These are phyloP conservation scores for Craterostigma plantagineum DNA, from an alignment of 257 asterid species.

Conservation along the genomic window DNA sequence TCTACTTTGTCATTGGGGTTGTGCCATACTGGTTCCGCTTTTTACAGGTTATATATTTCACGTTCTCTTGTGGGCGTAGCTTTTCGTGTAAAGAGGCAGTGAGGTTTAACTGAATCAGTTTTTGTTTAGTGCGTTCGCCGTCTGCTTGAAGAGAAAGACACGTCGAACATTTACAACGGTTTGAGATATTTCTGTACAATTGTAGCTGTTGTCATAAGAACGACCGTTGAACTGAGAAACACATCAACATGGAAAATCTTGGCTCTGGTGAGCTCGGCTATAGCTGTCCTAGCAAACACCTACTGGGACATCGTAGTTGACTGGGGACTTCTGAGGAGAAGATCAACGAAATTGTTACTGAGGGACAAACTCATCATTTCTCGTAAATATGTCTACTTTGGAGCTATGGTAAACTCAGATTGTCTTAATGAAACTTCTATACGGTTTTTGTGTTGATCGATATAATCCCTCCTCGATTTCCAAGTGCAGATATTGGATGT, in stretches of 20 bases:
- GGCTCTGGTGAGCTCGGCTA: constrained; percentile 41
- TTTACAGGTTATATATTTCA: constrained; percentile 41
- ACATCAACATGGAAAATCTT: constrained; percentile 35
- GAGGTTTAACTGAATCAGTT: constrained; percentile 5
- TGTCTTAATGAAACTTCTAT: no score
- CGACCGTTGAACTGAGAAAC: constrained; percentile 45
- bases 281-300: constrained; percentile 40
- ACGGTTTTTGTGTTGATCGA: background rate
- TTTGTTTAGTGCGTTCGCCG: constrained; percentile 55
- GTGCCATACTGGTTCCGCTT: constrained; percentile 76
- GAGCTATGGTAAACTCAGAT: constrained; percentile 36
- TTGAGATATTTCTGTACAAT: constrained; percentile 63
- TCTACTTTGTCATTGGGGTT: constrained; percentile 52
- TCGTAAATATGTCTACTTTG: constrained; percentile 36
- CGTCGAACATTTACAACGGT: constrained; percentile 36
- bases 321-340: constrained; percentile 68
- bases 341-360: constrained; percentile 41
- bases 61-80: background rate
- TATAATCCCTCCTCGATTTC: constrained; percentile 2
- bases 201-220: constrained; percentile 52
- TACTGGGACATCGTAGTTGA: constrained; percentile 79
- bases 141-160: constrained; percentile 49
- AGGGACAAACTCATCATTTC: constrained; percentile 46
- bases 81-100: constrained; percentile 2
- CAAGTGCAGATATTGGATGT: constrained; percentile 46